phyloP scores from a whole-genome alignment of 1,139 yeast genomes.

The Kurtzmaniella quercitrusa region DNA sequence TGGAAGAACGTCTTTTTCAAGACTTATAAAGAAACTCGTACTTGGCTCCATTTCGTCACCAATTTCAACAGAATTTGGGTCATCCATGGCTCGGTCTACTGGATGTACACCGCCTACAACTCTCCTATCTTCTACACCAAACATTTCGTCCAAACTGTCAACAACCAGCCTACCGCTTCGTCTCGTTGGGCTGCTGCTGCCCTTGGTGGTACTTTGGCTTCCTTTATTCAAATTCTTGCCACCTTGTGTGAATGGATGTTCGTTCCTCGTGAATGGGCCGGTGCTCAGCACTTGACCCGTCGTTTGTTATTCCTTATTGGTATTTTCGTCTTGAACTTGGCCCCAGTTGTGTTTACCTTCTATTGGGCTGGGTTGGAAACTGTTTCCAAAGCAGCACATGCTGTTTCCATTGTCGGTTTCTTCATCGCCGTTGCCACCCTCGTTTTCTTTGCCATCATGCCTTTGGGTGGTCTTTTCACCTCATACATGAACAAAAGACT shows the following conservation, averaged over 20 bases:
- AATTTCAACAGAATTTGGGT: slow-evolving; percentile 98
- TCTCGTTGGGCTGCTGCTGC: slow-evolving; percentile 92
- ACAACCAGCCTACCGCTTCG: slow-evolving; percentile 82
- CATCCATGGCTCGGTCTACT: slow-evolving; percentile 80
- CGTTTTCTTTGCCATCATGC: slow-evolving; percentile 88
- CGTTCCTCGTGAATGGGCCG: slow-evolving; percentile 98
- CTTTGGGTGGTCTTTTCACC: slow-evolving; percentile 94
- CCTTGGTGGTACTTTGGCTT: slow-evolving; percentile 87
- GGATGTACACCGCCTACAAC: slow-evolving; percentile 94
- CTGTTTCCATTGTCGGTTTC: slow-evolving; percentile 84
- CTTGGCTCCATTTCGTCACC: slow-evolving; percentile 95
- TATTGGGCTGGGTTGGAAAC: slow-evolving; percentile 71
- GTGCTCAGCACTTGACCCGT: slow-evolving; percentile 94
- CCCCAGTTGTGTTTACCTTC: slow-evolving; percentile 83
- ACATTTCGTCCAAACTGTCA: slow-evolving; percentile 74
- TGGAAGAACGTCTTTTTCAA: slow-evolving; percentile 94
- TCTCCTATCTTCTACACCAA: slow-evolving; percentile 88
- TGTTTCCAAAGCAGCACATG: slow-evolving; percentile 70
- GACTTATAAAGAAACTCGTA: slow-evolving; percentile 93
- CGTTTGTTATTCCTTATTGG: slow-evolving; percentile 72
- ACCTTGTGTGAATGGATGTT: slow-evolving; percentile 92
- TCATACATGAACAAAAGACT: slow-evolving; percentile 86
- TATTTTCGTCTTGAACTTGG: slow-evolving; percentile 69
- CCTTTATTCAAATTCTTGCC: slow-evolving; percentile 76
- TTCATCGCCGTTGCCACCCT: slow-evolving; percentile 82